Percentiles rank a stretch among this genome's conserved stretches.
phyloP scores from a whole-genome alignment of 2,329 filamentous ascomycete genomes.

The Trichoderma sp. region DNA sequence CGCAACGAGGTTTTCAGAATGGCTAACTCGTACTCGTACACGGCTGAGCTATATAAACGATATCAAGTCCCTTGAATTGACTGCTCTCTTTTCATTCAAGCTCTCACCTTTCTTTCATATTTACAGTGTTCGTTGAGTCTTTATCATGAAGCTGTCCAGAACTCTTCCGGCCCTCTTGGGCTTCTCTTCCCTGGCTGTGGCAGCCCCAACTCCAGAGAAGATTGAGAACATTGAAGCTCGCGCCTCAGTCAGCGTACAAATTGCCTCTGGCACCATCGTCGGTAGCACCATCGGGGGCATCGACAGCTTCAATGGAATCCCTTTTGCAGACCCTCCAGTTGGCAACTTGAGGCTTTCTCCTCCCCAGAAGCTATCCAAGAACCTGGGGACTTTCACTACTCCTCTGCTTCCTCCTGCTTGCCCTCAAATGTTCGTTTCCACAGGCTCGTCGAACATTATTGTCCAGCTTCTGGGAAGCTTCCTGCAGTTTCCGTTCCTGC shows the following conservation, averaged over 20 bases:
- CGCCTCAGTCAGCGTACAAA: slow-evolving; percentile 50
- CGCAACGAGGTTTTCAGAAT: background rate
- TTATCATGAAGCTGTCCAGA: slow-evolving; percentile 16
- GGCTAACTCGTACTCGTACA: background rate
- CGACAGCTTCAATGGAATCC: slow-evolving; percentile 71
- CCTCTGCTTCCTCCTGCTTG: slow-evolving; percentile 59
- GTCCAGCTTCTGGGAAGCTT: slow-evolving; percentile 47
- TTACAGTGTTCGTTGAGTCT: background rate
- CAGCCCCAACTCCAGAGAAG: slow-evolving; percentile 17
- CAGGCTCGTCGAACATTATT: slow-evolving; percentile 40
- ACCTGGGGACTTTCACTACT: slow-evolving; percentile 60
- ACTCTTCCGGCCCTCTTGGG: slow-evolving; percentile 11
- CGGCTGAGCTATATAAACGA: background rate
- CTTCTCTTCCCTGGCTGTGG: slow-evolving; percentile 2
- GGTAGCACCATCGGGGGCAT: slow-evolving; percentile 47
- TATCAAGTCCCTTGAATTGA: background rate
- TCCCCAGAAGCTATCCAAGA: slow-evolving; percentile 54
- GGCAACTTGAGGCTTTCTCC: slow-evolving; percentile 66
- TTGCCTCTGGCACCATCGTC: slow-evolving; percentile 55
- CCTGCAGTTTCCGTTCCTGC: slow-evolving; percentile 55
- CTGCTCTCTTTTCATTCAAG: background rate
- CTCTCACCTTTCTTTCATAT: background rate
- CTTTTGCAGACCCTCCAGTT: slow-evolving; percentile 67
- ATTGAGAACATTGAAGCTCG: slow-evolving; percentile 46
- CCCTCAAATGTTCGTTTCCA: slow-evolving; percentile 66